Percentiles rank a stretch among this genome's conserved stretches.
phyloP scores from a whole-genome alignment of 164 flowering plant species.

The Chloranthus sessilifolius region DNA sequence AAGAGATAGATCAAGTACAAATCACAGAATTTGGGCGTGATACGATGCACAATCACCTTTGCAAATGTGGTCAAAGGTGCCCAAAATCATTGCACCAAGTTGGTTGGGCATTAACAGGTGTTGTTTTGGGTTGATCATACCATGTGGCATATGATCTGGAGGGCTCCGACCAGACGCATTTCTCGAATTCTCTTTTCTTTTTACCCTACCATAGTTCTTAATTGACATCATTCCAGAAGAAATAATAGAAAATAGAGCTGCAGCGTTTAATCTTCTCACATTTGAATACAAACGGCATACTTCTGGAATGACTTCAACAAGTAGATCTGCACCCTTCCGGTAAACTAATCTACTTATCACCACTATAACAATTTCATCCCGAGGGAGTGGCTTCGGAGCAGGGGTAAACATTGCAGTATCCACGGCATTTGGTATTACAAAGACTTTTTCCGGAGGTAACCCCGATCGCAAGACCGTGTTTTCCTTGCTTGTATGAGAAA shows the following conservation, averaged over 20 bases:
- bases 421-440: conserved; percentile 94
- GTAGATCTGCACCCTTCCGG: conserved; percentile 93
- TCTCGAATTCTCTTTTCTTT: too few relatives aligned
- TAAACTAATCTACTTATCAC: conserved; percentile 96
- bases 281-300: conserved; percentile 73
- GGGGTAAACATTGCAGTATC: conserved; percentile 97
- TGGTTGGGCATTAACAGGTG: too few relatives aligned
- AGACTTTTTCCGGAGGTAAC: conserved; percentile 82
- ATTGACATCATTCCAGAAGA: background rate
- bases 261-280: conserved; percentile 44
- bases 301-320: conserved; percentile 96
- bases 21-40: too few relatives aligned
- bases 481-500: conserved; percentile 97
- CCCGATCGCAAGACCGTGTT: conserved; percentile 93
- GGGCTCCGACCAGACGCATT: too few relatives aligned
- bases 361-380: conserved; percentile 65
- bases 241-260: background rate
- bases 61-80: too few relatives aligned
- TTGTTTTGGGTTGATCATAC: too few relatives aligned
- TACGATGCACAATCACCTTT: too few relatives aligned
- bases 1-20: too few relatives aligned
- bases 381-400: conserved; percentile 48
- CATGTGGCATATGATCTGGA: too few relatives aligned
- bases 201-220: background rate
- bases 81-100: too few relatives aligned